Evolutionary conservation across 164 flowering plant species (phyloP).

Genomic region (Cinnamomum chago): DNA sequence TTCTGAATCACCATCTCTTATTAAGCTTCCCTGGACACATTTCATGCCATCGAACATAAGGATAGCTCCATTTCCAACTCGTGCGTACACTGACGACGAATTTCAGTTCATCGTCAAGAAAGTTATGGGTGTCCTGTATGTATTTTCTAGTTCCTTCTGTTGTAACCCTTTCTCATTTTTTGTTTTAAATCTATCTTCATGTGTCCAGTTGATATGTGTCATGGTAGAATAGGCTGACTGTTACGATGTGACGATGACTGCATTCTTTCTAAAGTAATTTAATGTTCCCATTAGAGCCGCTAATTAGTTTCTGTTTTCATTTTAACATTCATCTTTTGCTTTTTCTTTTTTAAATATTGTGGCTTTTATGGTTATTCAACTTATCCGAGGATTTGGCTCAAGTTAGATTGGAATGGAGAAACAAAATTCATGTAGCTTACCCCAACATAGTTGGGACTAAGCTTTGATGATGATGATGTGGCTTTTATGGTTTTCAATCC

Average conservation of each 20-base stretch:
- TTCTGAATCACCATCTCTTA: constrained; percentile 17
- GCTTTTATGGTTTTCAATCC: background rate
- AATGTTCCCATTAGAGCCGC: background rate
- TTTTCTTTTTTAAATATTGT: background rate
- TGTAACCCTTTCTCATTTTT: background rate
- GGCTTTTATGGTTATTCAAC: too few species aligned
- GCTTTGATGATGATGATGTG: background rate
- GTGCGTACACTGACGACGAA: constrained; percentile 92
- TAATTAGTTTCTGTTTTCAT: background rate
- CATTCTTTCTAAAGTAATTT: background rate
- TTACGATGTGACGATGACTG: background rate
- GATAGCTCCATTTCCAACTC: constrained; percentile 96
- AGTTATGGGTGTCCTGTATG: constrained; percentile 96
- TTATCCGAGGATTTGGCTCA: too few species aligned
- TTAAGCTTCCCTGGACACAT: constrained; percentile 40
- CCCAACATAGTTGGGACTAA: background rate
- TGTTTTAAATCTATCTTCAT: background rate
- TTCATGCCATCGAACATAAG: constrained; percentile 74
- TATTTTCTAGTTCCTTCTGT: constrained; percentile 8
- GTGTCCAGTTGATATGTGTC: background rate
- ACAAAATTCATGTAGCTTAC: background rate
- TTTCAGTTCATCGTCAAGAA: constrained; percentile 86
- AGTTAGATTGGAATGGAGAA: background rate
- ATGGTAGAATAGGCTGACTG: background rate
- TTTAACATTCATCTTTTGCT: background rate